Evolutionary conservation across 2,329 filamentous ascomycete genomes (phyloP).

Genomic region (Raffaelea albimanens): DNA sequence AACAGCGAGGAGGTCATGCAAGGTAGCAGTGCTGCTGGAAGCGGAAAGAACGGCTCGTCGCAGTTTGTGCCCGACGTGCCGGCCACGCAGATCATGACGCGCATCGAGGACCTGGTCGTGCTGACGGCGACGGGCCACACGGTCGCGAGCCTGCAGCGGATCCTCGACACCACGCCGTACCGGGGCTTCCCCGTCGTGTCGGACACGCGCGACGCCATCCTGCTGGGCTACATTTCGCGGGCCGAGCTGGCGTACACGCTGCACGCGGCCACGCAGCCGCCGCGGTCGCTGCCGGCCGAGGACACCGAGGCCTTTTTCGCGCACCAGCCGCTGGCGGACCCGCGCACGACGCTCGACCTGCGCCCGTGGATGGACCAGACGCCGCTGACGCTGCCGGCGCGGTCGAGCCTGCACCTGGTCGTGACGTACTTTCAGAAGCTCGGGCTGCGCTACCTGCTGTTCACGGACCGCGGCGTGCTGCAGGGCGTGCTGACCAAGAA

Average conservation of each 20-base stretch:
- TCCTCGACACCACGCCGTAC: conserved; percentile 67
- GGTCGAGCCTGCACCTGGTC: conserved; percentile 71
- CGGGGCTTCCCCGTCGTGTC: conserved; percentile 88
- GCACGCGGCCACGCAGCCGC: conserved; percentile 46
- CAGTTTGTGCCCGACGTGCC: conserved; percentile 65
- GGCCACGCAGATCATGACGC: conserved; percentile 84
- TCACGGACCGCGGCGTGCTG: conserved; percentile 71
- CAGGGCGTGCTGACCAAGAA: conserved; percentile 92
- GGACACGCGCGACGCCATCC: conserved; percentile 63
- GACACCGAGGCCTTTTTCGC: conserved; percentile 77
- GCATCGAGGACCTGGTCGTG: conserved; percentile 79
- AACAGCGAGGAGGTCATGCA: conserved; percentile 66
- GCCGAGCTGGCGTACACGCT: conserved; percentile 82
- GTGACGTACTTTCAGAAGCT: conserved; percentile 92
- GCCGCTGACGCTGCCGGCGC: conserved; percentile 76
- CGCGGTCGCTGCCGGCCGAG: conserved; percentile 52
- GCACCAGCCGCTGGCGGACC: conserved; percentile 70
- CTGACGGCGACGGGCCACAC: conserved; percentile 85
- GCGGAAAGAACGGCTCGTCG: background rate
- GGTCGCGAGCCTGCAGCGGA: conserved; percentile 59
- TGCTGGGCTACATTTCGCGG: conserved; percentile 90
- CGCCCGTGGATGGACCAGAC: conserved; percentile 99
- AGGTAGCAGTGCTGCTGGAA: background rate
- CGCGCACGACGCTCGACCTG: conserved; percentile 70
- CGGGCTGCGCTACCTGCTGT: conserved; percentile 81